Percentiles rank a stretch among this genome's conserved stretches.
Conservation (phyloP, 1,139 yeast genomes). For the Zygoascus meyerae region DNA sequence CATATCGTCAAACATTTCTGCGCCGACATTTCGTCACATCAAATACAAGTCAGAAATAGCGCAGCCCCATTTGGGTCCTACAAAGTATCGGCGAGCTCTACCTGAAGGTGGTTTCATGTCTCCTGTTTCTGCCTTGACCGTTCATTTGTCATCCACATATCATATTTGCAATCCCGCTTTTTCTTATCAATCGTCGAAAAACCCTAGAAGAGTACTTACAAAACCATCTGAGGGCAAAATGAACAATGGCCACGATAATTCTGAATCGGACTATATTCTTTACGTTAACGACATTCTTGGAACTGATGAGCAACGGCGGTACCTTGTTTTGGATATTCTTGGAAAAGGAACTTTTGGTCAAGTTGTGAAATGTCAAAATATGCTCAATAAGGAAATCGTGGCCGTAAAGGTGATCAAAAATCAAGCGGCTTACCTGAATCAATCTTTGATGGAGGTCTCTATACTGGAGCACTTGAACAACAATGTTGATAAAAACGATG, state of each 20-base stretch:
- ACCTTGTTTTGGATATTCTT: conserved; percentile 79
- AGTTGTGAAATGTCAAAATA: conserved; percentile 93
- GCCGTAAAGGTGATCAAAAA: conserved; percentile 95
- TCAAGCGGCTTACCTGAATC: conserved; percentile 86
- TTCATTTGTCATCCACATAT: conserved; percentile 72
- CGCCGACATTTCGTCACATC: conserved; percentile 43
- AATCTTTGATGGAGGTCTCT: conserved; percentile 84
- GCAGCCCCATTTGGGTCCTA: conserved; percentile 53
- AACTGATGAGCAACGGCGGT: conserved; percentile 73
- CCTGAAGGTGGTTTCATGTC: conserved; percentile 73
- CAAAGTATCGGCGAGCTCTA: conserved; percentile 70
- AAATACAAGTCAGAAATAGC: conserved; percentile 56
- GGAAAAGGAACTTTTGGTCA: conserved; percentile 99
- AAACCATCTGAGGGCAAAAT: conserved; percentile 82
- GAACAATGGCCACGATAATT: conserved; percentile 85
- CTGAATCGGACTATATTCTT: conserved; percentile 81
- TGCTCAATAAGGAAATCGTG: conserved; percentile 79
- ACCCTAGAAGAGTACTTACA: conserved; percentile 87
- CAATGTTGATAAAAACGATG: conserved; percentile 60
- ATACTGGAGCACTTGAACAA: conserved; percentile 75
- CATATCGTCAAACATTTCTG: conserved; percentile 26
- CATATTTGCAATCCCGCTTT: conserved; percentile 83
- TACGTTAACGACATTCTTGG: conserved; percentile 94
- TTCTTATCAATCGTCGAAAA: conserved; percentile 75
- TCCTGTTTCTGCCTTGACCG: conserved; percentile 80